Conservation (phyloP, 495 filamentous ascomycete species). For the Amniculicola lignicola region DNA sequence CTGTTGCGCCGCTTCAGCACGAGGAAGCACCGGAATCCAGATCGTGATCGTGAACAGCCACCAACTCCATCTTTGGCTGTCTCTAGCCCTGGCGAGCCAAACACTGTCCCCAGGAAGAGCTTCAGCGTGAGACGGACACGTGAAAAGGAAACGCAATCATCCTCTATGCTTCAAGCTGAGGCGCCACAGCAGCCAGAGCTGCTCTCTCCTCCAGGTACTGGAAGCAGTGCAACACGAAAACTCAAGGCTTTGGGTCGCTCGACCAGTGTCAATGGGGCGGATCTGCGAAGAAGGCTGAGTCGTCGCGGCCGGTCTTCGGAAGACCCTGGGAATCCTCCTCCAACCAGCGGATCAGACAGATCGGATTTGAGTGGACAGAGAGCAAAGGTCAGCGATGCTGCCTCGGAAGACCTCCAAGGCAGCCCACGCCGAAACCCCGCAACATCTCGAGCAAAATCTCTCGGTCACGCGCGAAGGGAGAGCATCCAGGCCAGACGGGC, state of each 20-base stretch:
- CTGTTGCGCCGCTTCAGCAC: constrained; percentile 90
- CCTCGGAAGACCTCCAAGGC: constrained; percentile 45
- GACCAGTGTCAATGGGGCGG: constrained; percentile 81
- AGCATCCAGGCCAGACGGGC: constrained; percentile 82
- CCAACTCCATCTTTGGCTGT: constrained; percentile 68
- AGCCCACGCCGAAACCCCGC: constrained; percentile 54
- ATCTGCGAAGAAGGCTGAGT: constrained; percentile 62
- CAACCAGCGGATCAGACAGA: constrained; percentile 76
- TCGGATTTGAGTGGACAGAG: constrained; percentile 50
- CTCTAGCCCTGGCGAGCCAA: constrained; percentile 65
- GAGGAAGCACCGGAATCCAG: constrained; percentile 60
- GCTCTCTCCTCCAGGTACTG: constrained; percentile 58
- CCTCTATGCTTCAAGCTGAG: constrained; percentile 55
- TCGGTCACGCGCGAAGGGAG: constrained; percentile 85
- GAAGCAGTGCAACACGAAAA: constrained; percentile 55
- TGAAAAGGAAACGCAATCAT: constrained; percentile 56
- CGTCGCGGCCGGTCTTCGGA: constrained; percentile 58
- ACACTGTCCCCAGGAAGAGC: constrained; percentile 65
- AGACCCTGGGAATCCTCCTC: constrained; percentile 57
- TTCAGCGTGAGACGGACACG: constrained; percentile 75
- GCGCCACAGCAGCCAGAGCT: constrained; percentile 68
- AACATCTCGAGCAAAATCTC: constrained; percentile 78
- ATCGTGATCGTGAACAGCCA: constrained; percentile 55
- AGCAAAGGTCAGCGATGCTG: constrained; percentile 41
- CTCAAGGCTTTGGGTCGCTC: constrained; percentile 71